Evolutionary conservation across 1,284 basidiomycete genomes (phyloP).

Genomic region (Volvariella volvacea): DNA sequence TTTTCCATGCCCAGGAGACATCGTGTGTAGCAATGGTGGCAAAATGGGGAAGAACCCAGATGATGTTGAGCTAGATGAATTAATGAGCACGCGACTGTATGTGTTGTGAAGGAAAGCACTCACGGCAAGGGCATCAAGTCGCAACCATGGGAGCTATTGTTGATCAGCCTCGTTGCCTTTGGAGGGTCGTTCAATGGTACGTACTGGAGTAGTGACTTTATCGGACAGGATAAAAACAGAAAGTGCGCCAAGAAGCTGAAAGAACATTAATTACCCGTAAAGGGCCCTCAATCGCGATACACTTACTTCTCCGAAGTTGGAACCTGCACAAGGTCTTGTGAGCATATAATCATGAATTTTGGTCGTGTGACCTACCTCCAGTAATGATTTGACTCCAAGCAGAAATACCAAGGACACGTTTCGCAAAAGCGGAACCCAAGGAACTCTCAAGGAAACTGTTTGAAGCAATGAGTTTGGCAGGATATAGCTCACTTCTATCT

Average conservation of each 20-base stretch:
- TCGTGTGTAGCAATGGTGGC: conserved; percentile 14
- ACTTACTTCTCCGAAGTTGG: conserved; percentile 25
- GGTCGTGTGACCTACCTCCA: too few species aligned
- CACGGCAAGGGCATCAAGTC: conserved; percentile 22
- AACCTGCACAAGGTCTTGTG: too few species aligned
- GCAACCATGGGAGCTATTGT: conserved; percentile 21
- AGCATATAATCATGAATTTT: too few species aligned
- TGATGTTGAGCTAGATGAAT: conserved; percentile 17
- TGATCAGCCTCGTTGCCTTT: not conserved
- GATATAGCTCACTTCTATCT: not conserved
- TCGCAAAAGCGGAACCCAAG: conserved; percentile 23
- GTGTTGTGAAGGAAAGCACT: not conserved
- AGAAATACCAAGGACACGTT: conserved; percentile 18
- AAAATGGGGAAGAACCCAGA: conserved; percentile 23
- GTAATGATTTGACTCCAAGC: conserved; percentile 27
- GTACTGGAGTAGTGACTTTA: conserved; percentile 20
- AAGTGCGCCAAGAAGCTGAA: conserved; percentile 20
- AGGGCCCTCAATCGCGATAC: not conserved
- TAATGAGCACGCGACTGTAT: not conserved
- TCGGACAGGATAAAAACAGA: conserved; percentile 22
- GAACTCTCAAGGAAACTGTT: conserved; percentile 21
- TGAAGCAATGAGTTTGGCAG: not conserved
- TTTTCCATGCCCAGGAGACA: conserved; percentile 23
- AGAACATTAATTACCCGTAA: too few species aligned
- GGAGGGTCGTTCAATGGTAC: not conserved